These are phyloP conservation scores for Plasmodium yoelii DNA, from an alignment of 169 alveolate genomes.

Conservation along the genomic window DNA sequence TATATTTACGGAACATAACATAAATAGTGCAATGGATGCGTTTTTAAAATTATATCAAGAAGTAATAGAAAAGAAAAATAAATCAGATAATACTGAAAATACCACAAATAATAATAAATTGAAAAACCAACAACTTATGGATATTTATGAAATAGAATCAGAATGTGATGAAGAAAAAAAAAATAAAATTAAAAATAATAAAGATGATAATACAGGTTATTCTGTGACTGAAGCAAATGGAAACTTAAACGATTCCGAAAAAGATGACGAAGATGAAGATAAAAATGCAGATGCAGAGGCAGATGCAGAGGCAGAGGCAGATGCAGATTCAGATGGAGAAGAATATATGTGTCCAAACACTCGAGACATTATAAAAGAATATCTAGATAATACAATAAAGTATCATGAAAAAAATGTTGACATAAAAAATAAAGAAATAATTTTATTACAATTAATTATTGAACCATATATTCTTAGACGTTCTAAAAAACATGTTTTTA, in stretches of 20 bases:
- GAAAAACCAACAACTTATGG: neutral
- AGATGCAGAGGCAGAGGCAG: too few relatives aligned
- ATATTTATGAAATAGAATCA: neutral
- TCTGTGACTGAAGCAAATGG: neutral
- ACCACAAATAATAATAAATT: too few relatives aligned
- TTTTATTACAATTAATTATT: slow-evolving; percentile 84
- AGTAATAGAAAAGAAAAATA: slow-evolving; percentile 14
- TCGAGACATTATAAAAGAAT: slow-evolving; percentile 29
- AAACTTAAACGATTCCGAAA: neutral
- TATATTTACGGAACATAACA: slow-evolving; percentile 84
- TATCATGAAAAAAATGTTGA: slow-evolving; percentile 48
- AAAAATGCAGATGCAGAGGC: too few relatives aligned
- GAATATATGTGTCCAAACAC: neutral
- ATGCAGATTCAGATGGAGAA: neutral
- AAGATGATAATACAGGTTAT: neutral
- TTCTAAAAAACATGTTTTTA: slow-evolving; percentile 89
- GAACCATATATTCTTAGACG: slow-evolving; percentile 93
- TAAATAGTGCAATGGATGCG: slow-evolving; percentile 85
- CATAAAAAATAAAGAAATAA: slow-evolving; percentile 47
- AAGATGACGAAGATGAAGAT: neutral
- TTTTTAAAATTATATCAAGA: slow-evolving; percentile 77
- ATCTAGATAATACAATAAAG: slow-evolving; percentile 38
- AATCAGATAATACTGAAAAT: too few relatives aligned
- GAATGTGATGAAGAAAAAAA: neutral
- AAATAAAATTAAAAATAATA: neutral